These are phyloP conservation scores for Colletotrichum liaoningense DNA, from an alignment of 2,329 filamentous ascomycete genomes.

Conservation along the genomic window DNA sequence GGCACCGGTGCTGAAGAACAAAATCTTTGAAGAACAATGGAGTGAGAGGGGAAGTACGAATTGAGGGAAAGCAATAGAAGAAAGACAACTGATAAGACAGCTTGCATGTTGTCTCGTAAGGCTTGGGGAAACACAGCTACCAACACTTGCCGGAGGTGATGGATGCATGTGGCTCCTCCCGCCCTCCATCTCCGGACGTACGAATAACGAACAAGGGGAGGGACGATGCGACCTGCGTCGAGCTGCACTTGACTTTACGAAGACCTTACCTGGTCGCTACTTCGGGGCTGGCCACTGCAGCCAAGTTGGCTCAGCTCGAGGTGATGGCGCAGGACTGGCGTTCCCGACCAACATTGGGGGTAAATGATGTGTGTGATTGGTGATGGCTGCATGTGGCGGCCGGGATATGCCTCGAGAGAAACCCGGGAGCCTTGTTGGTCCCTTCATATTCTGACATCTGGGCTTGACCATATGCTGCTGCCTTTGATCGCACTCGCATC, in stretches of 20 bases:
- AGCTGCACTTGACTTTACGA: background rate
- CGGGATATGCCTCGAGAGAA: conserved; percentile 11
- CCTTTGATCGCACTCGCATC: background rate
- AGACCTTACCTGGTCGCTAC: background rate
- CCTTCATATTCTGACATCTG: background rate
- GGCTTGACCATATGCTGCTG: background rate
- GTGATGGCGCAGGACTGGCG: conserved; percentile 29
- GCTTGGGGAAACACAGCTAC: conserved; percentile 6
- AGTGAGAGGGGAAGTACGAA: background rate
- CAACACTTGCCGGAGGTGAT: background rate
- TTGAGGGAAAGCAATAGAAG: conserved; percentile 1
- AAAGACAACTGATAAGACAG: conserved; percentile 20
- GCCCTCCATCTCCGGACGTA: background rate
- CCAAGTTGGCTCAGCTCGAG: conserved; percentile 27
- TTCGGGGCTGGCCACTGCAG: conserved; percentile 18
- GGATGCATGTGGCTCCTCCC: background rate
- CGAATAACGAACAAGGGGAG: background rate
- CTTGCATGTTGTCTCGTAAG: conserved; percentile 5
- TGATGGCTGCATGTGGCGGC: conserved; percentile 17
- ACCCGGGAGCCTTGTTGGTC: background rate
- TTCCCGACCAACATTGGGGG: background rate
- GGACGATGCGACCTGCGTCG: background rate
- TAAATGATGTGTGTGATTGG: conserved; percentile 3
- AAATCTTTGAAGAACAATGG: background rate
- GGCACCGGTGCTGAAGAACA: background rate